Evolutionary conservation across 768 basidiomycete genomes (phyloP), one percentile per base, ranked within the genome.

Genomic region (Kwoniella sp.): DNA sequence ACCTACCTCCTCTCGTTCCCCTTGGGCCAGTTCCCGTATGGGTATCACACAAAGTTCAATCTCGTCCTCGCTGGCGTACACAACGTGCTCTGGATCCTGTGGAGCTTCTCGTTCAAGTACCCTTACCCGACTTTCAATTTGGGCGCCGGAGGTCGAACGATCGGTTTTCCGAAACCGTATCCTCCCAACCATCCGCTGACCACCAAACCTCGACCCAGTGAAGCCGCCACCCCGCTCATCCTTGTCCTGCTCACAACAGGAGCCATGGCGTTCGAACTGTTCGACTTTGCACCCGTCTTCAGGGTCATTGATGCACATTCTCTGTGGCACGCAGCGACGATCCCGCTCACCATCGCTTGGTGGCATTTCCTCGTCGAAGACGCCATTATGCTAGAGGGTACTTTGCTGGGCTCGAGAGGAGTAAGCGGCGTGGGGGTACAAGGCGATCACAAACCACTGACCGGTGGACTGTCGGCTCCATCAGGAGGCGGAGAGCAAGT

Each of bases 41-140:
- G 88, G 7, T 99, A 96, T 84, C 97, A 98, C 84, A 91, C 95
- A 81, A 77, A 83, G 0, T 92, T 91, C 84, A 93, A 92, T 81
- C 81, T 93, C 72, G 69, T 82, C 61, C 69, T 97, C 64, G 95
- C 92, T 1, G 71, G 93, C 34, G 65, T 83, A 0, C 93, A 97
- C 81, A 93, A 95, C 78, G 38, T 86, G 28, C 79, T 95, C 17
- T 98, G 96, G 95, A 75, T 88, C 30, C 59, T 86, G 13, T 98
- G 90, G 81, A 83, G 89, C 13, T 28, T 77, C 29, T 72, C 74
- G 25, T 76, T 78, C 65, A 65, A 64, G 53, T 55, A 73, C 25
- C 2, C 82, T 87, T 52, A 87, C 86, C 71, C 80, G 17, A 82
- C 88, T 47, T 87, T 86, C 65, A 76, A 37, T 0, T 17, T 45